Evolutionary conservation across 2,329 filamentous ascomycete genomes (phyloP), one percentile per base, ranked within the genome.

Genomic region (Alternaria triticimaculans): DNA sequence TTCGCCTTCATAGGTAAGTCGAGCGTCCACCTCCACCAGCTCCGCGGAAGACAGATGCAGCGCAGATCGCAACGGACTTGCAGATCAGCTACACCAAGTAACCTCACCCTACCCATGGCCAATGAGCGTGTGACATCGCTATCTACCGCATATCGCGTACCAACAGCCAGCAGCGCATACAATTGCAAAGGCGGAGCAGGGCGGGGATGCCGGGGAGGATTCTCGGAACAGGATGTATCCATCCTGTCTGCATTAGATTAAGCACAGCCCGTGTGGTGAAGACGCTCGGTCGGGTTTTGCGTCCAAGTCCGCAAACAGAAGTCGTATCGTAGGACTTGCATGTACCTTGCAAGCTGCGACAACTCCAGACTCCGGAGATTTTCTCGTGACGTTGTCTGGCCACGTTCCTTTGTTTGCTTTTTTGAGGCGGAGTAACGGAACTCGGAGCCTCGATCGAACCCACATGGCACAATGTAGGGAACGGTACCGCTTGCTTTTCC

Each of bases 61-160:
- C 30, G 65, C 46, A 67, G 65, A 67, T 65, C 63, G n/a, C 55
- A 50, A 60, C 58, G 55, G 58, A 54, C 58, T 53, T 57, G 64
- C 55, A 66, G 64, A 64, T 66, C 64, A 59, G 51, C 50, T 20
- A 49, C 55, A 46, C 60, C 48, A 59, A 28, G 20, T 28, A 41
- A 62, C 28, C 30, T 44, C 28, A 43, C 49, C 20, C 23, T 54
- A 21, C 18, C 18, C 9, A 62, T 25, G 30, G 48, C 60, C 60
- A 62, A 58, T 62, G 28, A 43, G 18, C 49, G 18, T 18, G 26
- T 9, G 14, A 43, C n/a, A 10, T 23, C n/a, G 3, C 10, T 25
- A 28, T 50, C 30, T 50, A 20, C 49, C 33, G 25, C 23, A 15
- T 33, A 18, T 56, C 9, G 14, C 18, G 44, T 56, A 48, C 54